Evolutionary conservation across 768 basidiomycete genomes (phyloP).

Genomic region (Tulasnella sp.): DNA sequence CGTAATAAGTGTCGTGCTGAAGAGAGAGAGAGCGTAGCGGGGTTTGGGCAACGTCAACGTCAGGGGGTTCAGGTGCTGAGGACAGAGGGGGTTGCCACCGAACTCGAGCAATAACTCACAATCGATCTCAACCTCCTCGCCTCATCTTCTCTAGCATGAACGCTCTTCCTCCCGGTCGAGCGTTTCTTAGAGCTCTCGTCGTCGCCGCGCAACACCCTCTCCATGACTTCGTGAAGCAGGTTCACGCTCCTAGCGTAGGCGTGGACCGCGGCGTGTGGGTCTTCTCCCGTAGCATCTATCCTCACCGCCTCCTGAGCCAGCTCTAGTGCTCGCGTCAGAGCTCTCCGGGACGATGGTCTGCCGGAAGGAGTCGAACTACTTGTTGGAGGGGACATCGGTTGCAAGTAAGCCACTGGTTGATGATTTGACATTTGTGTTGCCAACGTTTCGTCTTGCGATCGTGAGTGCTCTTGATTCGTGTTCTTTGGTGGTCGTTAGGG

Average conservation of each 20-base stretch:
- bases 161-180: slow-evolving; percentile 55
- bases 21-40: slow-evolving; percentile 12
- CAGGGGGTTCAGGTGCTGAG: not conserved
- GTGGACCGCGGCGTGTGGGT: slow-evolving; percentile 81
- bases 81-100: not conserved
- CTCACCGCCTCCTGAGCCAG: slow-evolving; percentile 86
- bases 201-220: slow-evolving; percentile 79
- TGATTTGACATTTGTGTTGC: slow-evolving; percentile 8
- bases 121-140: slow-evolving; percentile 80
- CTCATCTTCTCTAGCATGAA: slow-evolving; percentile 90
- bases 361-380: slow-evolving; percentile 31
- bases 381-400: slow-evolving; percentile 8
- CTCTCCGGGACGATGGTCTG: slow-evolving; percentile 74
- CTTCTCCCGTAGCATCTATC: slow-evolving; percentile 82
- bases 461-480: not conserved
- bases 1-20: slow-evolving; percentile 94
- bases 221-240: slow-evolving; percentile 88
- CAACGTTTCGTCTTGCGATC: not conserved
- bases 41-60: not conserved
- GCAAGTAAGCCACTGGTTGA: slow-evolving; percentile 19
- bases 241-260: slow-evolving; percentile 86
- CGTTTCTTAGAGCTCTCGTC: slow-evolving; percentile 45
- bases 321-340: slow-evolving; percentile 79
- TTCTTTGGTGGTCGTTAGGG: not conserved
- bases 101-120: slow-evolving; percentile 48